These are phyloP conservation scores for Alternaria burnsii DNA, from an alignment of 2,329 filamentous ascomycete genomes.

Conservation along the genomic window DNA sequence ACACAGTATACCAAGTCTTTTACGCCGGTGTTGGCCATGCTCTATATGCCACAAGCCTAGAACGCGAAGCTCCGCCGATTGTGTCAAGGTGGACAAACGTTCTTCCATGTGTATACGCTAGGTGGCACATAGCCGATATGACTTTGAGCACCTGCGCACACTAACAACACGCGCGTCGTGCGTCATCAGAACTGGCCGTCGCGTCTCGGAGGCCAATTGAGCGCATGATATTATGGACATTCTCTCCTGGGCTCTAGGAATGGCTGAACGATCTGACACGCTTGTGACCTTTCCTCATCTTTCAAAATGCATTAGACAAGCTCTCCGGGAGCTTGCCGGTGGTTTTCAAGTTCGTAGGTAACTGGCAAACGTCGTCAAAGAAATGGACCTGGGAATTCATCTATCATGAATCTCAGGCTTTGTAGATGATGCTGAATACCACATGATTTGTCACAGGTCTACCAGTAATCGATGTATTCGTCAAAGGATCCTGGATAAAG, in stretches of 20 bases:
- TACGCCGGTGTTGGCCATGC: background rate
- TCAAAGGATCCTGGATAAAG: too few species aligned
- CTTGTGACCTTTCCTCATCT: too few species aligned
- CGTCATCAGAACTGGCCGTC: background rate
- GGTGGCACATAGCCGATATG: background rate
- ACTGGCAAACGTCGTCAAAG: background rate
- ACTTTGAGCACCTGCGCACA: background rate
- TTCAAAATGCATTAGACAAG: too few species aligned
- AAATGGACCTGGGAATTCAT: background rate
- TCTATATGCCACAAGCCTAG: background rate
- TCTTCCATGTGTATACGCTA: background rate
- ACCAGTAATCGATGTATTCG: too few species aligned
- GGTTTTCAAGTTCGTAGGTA: background rate
- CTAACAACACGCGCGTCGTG: background rate
- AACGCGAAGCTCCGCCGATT: background rate
- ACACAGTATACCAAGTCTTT: slow-evolving; percentile 29
- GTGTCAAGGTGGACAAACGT: background rate
- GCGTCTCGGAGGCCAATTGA: background rate
- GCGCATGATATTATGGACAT: background rate
- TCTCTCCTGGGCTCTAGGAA: too few species aligned
- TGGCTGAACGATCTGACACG: too few species aligned
- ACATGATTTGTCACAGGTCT: too few species aligned
- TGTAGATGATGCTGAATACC: too few species aligned
- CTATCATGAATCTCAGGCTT: background rate
- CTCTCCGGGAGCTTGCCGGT: too few species aligned